phyloP scores from a whole-genome alignment of 768 basidiomycete genomes.

The Leccinum barrowsii region DNA sequence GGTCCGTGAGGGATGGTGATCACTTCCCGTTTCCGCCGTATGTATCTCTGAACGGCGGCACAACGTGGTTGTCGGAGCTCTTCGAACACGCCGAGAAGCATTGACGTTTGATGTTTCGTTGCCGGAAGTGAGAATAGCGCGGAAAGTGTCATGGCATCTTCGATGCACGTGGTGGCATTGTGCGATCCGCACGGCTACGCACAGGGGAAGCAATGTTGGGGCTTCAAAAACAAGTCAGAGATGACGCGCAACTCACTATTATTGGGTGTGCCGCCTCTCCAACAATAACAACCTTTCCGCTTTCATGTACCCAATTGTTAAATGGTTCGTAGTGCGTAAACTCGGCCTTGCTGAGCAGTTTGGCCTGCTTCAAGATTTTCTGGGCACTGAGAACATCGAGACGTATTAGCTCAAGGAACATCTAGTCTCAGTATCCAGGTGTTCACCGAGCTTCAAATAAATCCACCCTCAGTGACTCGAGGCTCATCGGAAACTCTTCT shows the following conservation, averaged over 20 bases:
- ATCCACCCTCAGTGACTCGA: conserved; percentile 11
- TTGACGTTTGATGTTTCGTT: conserved; percentile 40
- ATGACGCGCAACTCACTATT: conserved; percentile 31
- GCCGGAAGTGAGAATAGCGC: conserved; percentile 52
- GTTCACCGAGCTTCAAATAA: conserved; percentile 23
- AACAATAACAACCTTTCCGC: conserved; percentile 47
- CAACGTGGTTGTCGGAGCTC: conserved; percentile 53
- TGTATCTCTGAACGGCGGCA: conserved; percentile 37
- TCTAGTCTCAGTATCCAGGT: too few species aligned
- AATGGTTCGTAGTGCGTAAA: conserved; percentile 35
- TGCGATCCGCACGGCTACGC: conserved; percentile 49
- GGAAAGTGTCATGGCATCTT: conserved; percentile 60
- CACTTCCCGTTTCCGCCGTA: conserved; percentile 41
- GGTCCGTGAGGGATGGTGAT: conserved; percentile 42
- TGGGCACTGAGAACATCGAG: conserved; percentile 7
- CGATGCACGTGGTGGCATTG: conserved; percentile 45
- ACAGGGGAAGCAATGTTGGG: background rate
- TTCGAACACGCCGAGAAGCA: conserved; percentile 52
- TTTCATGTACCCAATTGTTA: conserved; percentile 50
- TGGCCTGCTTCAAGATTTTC: conserved; percentile 17
- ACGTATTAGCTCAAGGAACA: background rate
- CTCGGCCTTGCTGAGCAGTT: conserved; percentile 24
- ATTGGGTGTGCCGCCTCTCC: conserved; percentile 61
- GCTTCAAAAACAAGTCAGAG: background rate
- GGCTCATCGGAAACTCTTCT: conserved; percentile 10